Evolutionary conservation across 2,329 filamentous ascomycete species (phyloP).

Genomic region (Alternaria solani): DNA sequence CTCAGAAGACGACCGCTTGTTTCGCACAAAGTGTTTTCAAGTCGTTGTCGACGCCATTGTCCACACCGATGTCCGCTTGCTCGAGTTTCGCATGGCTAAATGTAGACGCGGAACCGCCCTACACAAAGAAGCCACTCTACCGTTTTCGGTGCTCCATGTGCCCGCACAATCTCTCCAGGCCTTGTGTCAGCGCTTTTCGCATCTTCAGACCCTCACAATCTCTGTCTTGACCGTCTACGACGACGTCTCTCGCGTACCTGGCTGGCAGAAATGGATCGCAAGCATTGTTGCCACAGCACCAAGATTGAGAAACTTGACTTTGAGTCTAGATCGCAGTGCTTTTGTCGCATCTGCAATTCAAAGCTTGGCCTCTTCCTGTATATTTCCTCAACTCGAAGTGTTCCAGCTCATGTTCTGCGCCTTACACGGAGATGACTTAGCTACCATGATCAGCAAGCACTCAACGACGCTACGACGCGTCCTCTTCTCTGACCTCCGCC

Average conservation of each 20-base stretch:
- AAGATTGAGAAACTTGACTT: slow-evolving; percentile 24
- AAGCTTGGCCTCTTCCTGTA: slow-evolving; percentile 22
- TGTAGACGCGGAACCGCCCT: slow-evolving; percentile 12
- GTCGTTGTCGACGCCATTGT: slow-evolving; percentile 33
- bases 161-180: slow-evolving; percentile 17
- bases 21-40: slow-evolving; percentile 33
- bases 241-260: slow-evolving; percentile 20
- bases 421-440: slow-evolving; percentile 25
- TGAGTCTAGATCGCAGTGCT: slow-evolving; percentile 29
- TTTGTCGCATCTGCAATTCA: slow-evolving; percentile 29
- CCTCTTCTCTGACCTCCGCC: slow-evolving; percentile 18
- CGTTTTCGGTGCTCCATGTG: slow-evolving; percentile 26
- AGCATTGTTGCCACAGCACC: slow-evolving; percentile 32
- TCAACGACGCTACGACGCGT: slow-evolving; percentile 20
- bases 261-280: slow-evolving; percentile 33
- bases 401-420: slow-evolving; percentile 29
- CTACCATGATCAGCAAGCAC: slow-evolving; percentile 25
- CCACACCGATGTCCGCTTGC: slow-evolving; percentile 27
- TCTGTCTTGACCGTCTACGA: slow-evolving; percentile 26
- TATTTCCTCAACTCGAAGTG: slow-evolving; percentile 17
- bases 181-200: slow-evolving; percentile 21
- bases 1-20: slow-evolving; percentile 23
- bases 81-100: slow-evolving; percentile 34
- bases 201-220: slow-evolving; percentile 27
- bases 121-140: slow-evolving; percentile 24